Base-by-base conservation (phyloP, 768 basidiomycete species). In the Lactifluus echinatus region DNA sequence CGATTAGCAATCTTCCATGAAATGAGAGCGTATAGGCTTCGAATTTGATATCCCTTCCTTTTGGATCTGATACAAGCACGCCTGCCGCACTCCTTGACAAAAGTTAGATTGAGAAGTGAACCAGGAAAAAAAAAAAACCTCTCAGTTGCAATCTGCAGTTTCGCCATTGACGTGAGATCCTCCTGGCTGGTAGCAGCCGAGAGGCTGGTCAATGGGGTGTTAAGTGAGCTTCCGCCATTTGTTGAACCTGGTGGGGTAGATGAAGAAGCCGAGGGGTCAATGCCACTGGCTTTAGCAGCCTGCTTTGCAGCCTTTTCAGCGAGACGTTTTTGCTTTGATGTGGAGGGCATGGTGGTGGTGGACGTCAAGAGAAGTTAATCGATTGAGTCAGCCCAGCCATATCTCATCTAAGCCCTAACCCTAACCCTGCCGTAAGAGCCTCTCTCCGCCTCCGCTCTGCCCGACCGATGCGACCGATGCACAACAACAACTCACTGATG, bases 11-110 rank as follows among this genome's bases (percentile, higher is more conserved):
- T 47, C 96, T 81, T 23, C 96, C 96, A 66, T 99, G 96, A 81
- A 98, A 99, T 2, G 93, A 96, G 34, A 99, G 81, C 0, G 94
- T 96, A 71, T 84, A 99, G 23, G 85, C 79, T 67, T 96, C 93
- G 66, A 98, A 94, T 75, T 97, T 97, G 80, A 99, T 87, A 76
- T 99, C 96, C 54, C 96, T 86, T 49, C 86, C 82, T 71, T 97
- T 93, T 44, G 79, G 70, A 72, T 99, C 96, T 15, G 93, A 96
- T 44, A 93, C 85, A 26, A 98, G 79, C 19, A 97, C 94, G 56
- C 96, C 96, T 24, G 87, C 79, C 17, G 93, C 86, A 66, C 88
- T 90, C 84, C 90, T 92, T 63, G 33, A 68, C n/a, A 50, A 57
- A 40, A 47, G 44, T 37, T 15, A 17, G 33, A 2, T 40, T 48